Conservation (phyloP, 192 early-diverging fungal genomes). For the Coemansia sp. region DNA sequence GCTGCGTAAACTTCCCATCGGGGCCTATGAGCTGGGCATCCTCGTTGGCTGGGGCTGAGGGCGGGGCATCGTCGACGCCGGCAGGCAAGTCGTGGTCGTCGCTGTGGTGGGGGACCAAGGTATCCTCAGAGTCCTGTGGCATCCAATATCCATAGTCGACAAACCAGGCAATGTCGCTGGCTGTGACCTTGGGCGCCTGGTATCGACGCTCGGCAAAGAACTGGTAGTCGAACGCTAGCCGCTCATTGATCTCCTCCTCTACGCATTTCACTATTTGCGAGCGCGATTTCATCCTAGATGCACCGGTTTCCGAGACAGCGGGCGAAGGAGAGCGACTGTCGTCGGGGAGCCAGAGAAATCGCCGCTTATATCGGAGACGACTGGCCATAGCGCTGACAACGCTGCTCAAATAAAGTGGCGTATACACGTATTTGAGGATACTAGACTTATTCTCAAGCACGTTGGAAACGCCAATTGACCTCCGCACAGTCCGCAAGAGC, state of each 20-base stretch:
- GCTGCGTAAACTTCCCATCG: slow-evolving; percentile 8
- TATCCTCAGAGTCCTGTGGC: background rate
- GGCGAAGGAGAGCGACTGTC: background rate
- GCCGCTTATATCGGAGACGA: slow-evolving; percentile 13
- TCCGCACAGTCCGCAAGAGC: slow-evolving; percentile 27
- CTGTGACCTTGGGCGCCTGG: background rate
- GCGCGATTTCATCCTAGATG: slow-evolving; percentile 12
- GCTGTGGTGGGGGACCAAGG: background rate
- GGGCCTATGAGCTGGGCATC: background rate
- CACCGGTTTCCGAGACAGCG: background rate
- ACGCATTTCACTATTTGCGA: slow-evolving; percentile 2
- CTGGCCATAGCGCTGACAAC: slow-evolving; percentile 1
- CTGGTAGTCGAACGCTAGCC: slow-evolving; percentile 2
- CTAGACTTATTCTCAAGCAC: background rate
- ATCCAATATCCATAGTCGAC: slow-evolving; percentile 30
- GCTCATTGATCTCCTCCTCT: slow-evolving; percentile 37
- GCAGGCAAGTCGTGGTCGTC: background rate
- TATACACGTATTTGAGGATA: slow-evolving; percentile 8
- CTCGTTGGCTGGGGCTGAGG: background rate
- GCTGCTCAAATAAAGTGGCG: slow-evolving; percentile 12
- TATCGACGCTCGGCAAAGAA: slow-evolving; percentile 17
- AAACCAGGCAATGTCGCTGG: slow-evolving; percentile 8
- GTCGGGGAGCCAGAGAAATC: background rate
- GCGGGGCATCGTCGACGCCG: background rate
- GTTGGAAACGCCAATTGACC: slow-evolving; percentile 23